Percentiles rank a stretch among this genome's conserved stretches.
Conservation (phyloP, 257 asterid genomes). For the Echium plantagineum region DNA sequence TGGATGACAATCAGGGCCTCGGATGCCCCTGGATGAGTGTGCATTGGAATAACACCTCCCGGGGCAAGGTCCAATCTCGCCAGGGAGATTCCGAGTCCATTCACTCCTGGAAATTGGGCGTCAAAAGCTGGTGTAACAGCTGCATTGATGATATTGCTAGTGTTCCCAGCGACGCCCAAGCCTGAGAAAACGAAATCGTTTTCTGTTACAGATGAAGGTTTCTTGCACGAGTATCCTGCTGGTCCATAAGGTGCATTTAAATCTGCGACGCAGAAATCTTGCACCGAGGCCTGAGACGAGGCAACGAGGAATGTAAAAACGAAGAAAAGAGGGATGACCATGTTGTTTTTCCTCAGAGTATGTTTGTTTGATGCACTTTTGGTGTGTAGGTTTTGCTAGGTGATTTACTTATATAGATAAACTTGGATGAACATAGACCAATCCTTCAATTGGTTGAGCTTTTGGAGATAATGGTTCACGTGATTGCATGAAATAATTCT, state of each 20-base stretch:
- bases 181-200: conserved; percentile 39
- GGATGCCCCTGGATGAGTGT: conserved; percentile 61
- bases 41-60: conserved; percentile 71
- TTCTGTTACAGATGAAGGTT: conserved; percentile 28
- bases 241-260: conserved; percentile 35
- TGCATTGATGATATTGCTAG: conserved; percentile 60
- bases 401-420: neutral
- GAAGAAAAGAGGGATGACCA: conserved; percentile 6
- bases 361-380: neutral
- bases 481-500: neutral
- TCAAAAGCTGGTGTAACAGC: conserved; percentile 55
- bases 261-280: conserved; percentile 83
- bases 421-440: neutral
- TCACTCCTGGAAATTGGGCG: conserved; percentile 48
- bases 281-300: conserved; percentile 28
- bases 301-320: conserved; percentile 13
- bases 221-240: conserved; percentile 83
- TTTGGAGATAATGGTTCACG: conserved; percentile 1
- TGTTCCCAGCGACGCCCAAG: conserved; percentile 54
- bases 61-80: conserved; percentile 54
- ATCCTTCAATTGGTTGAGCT: neutral
- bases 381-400: neutral
- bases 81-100: conserved; percentile 59
- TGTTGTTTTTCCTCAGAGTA: neutral
- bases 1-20: conserved; percentile 46